Percentiles rank a stretch among this genome's conserved stretches.
phyloP scores from a whole-genome alignment of 2,329 filamentous ascomycete genomes.

The Neopestalotiopsis sp. region DNA sequence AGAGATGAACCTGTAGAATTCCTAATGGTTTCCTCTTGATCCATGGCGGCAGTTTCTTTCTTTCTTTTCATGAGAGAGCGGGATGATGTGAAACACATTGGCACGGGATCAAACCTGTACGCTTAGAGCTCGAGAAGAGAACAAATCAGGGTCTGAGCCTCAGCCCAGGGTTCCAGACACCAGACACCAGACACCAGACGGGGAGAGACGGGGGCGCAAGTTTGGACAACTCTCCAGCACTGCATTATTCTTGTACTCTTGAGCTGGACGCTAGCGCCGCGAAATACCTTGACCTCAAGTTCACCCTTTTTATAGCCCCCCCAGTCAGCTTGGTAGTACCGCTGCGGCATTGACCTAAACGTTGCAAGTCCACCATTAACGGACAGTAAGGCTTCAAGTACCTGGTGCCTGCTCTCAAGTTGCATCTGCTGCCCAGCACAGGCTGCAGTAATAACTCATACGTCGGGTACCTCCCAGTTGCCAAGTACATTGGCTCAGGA shows the following conservation, averaged over 20 bases:
- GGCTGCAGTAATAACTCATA: no score
- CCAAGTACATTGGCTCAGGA: not conserved
- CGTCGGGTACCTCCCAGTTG: no score
- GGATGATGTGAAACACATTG: conserved; percentile 14
- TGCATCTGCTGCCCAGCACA: no score
- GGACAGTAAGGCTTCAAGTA: not conserved
- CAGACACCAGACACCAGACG: not conserved
- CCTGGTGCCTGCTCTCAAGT: not conserved
- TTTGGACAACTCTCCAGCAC: not conserved
- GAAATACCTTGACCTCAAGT: not conserved
- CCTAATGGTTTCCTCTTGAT: not conserved
- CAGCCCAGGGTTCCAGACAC: conserved; percentile 4
- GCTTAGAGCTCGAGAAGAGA: not conserved
- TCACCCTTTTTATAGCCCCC: not conserved
- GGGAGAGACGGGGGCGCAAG: not conserved
- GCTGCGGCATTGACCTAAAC: not conserved
- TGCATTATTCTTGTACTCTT: not conserved
- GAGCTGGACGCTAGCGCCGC: not conserved
- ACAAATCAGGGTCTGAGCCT: conserved; percentile 15
- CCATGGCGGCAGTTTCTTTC: not conserved
- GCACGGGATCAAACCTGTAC: conserved; percentile 1
- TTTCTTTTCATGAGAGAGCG: not conserved
- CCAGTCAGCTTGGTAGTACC: not conserved
- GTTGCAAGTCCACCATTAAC: not conserved
- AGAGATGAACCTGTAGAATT: not conserved